phyloP scores from a whole-genome alignment of 1,139 yeast species.

The Waltiozyma sp. region DNA sequence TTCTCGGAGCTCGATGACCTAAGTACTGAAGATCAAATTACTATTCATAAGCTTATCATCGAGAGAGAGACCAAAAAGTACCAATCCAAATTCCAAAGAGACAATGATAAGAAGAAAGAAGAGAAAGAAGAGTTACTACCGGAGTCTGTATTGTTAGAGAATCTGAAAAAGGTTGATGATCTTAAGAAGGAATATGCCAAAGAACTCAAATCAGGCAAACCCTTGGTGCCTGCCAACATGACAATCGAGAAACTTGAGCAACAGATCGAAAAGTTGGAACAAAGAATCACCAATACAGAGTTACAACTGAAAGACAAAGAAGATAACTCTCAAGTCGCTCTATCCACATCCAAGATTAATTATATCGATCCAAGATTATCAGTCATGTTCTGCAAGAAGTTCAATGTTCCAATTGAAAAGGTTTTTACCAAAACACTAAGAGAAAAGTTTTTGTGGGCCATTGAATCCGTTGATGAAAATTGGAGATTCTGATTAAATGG shows the following conservation, averaged over 20 bases:
- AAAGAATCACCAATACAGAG: slow-evolving; percentile 55
- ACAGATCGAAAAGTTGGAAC: slow-evolving; percentile 67
- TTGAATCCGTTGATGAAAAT: slow-evolving; percentile 76
- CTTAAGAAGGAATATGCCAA: slow-evolving; percentile 38
- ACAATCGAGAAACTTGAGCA: slow-evolving; percentile 64
- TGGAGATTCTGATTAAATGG: slow-evolving; percentile 69
- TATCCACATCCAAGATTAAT: slow-evolving; percentile 88
- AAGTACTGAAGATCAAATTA: slow-evolving; percentile 48
- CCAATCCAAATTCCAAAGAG: slow-evolving; percentile 57
- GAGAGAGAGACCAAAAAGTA: slow-evolving; percentile 54
- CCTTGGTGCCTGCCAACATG: slow-evolving; percentile 33
- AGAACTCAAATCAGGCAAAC: slow-evolving; percentile 55
- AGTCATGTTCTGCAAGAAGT: slow-evolving; percentile 81
- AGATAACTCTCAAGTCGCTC: slow-evolving; percentile 86
- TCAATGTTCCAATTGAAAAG: slow-evolving; percentile 82
- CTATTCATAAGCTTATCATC: slow-evolving; percentile 43
- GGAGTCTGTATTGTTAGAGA: slow-evolving; percentile 46
- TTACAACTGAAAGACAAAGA: slow-evolving; percentile 83
- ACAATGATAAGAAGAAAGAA: slow-evolving; percentile 59
- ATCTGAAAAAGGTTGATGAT: slow-evolving; percentile 49
- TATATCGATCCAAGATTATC: slow-evolving; percentile 92
- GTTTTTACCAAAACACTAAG: slow-evolving; percentile 83
- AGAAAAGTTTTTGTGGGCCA: slow-evolving; percentile 94
- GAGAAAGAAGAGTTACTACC: slow-evolving; percentile 45
- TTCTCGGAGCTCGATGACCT: slow-evolving; percentile 68